phyloP scores from a whole-genome alignment of 2,329 filamentous ascomycete species.

The Fusarium nygamai region DNA sequence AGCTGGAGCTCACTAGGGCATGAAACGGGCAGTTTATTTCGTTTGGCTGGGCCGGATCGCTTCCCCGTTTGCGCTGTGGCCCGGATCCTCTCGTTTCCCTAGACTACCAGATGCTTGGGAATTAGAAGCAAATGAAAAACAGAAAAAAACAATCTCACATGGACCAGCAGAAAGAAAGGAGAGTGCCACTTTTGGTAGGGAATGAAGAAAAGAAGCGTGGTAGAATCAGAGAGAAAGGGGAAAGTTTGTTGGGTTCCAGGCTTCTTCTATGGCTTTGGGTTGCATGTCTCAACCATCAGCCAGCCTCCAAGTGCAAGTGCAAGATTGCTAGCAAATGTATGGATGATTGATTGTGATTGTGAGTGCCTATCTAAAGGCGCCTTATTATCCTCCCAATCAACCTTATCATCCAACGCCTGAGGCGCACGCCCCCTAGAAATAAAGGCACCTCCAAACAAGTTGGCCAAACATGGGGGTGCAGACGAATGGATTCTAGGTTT shows the following conservation, averaged over 20 bases:
- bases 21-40: conserved; percentile 41
- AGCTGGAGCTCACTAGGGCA: conserved; percentile 29
- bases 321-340: not conserved
- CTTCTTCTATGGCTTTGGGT: conserved; percentile 4
- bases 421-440: not conserved
- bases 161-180: conserved; percentile 22
- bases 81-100: conserved; percentile 37
- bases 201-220: conserved; percentile 13
- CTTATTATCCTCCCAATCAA: not conserved
- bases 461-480: not conserved
- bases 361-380: not conserved
- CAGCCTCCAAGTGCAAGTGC: not conserved
- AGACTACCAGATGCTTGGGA: conserved; percentile 41
- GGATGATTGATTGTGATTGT: not conserved
- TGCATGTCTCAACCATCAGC: not conserved
- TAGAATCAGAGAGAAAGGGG: conserved; percentile 19
- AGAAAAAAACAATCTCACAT: conserved; percentile 33
- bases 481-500: not conserved
- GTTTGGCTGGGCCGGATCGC: conserved; percentile 40
- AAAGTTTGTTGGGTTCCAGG: not conserved
- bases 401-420: not conserved
- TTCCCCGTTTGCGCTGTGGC: conserved; percentile 39
- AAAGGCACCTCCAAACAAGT: not conserved
- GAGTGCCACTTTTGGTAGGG: conserved; percentile 12
- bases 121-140: conserved; percentile 34